phyloP scores from a whole-genome alignment of 371 early-diverging fungal species.

The Mortierella sp. region DNA sequence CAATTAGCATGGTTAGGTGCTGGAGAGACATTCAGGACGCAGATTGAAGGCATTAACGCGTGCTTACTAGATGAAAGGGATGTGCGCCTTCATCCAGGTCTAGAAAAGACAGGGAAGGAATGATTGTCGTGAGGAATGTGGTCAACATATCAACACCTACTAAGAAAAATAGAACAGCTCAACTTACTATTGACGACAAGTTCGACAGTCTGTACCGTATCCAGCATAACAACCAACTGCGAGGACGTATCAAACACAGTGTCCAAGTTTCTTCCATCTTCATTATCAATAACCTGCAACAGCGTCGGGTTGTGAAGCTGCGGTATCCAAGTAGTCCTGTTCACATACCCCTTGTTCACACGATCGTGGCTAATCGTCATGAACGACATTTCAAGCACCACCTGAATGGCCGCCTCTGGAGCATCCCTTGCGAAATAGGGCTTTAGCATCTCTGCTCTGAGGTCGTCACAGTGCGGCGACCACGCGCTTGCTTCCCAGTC shows the following conservation, averaged over 20 bases:
- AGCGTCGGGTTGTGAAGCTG: neutral
- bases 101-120: neutral
- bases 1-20: neutral
- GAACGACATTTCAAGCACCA: slow-evolving; percentile 14
- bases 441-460: slow-evolving; percentile 10
- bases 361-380: neutral
- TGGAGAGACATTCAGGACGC: neutral
- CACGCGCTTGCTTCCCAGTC: neutral
- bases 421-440: slow-evolving; percentile 1
- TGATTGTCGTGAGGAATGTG: too few species aligned
- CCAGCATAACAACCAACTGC: slow-evolving; percentile 11
- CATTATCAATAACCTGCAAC: slow-evolving; percentile 1
- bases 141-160: too few species aligned
- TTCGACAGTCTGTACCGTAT: neutral
- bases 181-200: slow-evolving; percentile 18
- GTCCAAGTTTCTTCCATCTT: neutral
- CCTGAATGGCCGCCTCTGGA: slow-evolving; percentile 2
- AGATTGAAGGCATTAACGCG: neutral
- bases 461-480: slow-evolving; percentile 1
- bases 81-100: slow-evolving; percentile 24
- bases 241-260: neutral
- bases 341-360: slow-evolving; percentile 15
- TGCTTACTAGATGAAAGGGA: slow-evolving; percentile 21
- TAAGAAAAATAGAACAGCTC: too few species aligned
- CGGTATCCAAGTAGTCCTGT: slow-evolving; percentile 15